phyloP scores from a whole-genome alignment of 1,284 basidiomycete species.

The Rhodotorula sp. region DNA sequence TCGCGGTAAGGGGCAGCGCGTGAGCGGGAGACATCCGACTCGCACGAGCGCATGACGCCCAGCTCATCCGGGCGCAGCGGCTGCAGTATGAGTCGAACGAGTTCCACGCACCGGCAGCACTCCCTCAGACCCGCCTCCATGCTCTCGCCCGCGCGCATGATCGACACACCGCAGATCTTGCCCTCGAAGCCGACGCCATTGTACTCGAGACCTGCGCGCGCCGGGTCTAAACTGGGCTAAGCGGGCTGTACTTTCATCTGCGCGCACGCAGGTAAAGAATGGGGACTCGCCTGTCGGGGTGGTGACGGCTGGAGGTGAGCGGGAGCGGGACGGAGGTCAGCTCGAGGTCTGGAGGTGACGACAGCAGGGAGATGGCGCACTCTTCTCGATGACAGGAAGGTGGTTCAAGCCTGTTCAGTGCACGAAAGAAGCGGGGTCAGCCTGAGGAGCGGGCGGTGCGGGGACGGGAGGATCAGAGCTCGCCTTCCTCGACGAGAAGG shows the following conservation, averaged over 20 bases:
- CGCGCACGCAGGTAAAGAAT: neutral
- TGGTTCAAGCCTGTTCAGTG: constrained; percentile 78
- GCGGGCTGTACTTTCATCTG: neutral
- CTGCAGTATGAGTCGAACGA: rapidly evolving
- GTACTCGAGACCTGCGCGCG: constrained; percentile 68
- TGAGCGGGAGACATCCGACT: neutral
- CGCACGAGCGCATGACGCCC: too few species aligned
- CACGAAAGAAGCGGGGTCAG: neutral
- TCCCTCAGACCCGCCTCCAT: constrained; percentile 75
- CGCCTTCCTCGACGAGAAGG: constrained; percentile 63
- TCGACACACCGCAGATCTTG: constrained; percentile 77
- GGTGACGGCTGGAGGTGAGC: constrained; percentile 56
- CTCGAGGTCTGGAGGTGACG: neutral
- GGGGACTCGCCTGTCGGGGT: constrained; percentile 65
- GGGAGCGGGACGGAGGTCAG: neutral
- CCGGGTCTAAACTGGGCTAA: neutral
- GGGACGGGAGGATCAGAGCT: neutral
- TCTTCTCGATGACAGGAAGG: constrained; percentile 83
- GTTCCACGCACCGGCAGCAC: constrained; percentile 63
- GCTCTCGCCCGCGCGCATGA: constrained; percentile 62
- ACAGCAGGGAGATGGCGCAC: constrained; percentile 11
- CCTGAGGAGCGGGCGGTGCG: neutral
- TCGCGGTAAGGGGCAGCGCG: neutral
- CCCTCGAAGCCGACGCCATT: constrained; percentile 89
- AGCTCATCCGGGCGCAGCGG: too few species aligned